phyloP scores from a whole-genome alignment of 495 filamentous ascomycete species.

The Hyaloscypha bicolor region DNA sequence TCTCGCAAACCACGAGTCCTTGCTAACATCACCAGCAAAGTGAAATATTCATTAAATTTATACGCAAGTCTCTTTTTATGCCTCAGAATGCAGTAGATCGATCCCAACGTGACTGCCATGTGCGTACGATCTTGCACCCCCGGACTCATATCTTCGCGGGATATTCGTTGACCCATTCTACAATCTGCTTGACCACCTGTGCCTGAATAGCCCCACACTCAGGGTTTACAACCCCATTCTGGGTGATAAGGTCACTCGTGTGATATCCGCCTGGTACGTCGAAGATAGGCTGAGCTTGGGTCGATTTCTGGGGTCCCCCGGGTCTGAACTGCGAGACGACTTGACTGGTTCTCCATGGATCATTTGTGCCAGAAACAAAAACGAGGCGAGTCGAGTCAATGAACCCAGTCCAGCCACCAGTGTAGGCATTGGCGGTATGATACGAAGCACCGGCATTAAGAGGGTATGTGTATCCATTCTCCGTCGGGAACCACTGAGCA shows the following conservation, averaged over 20 bases:
- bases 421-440: conserved; percentile 15
- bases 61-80: no score
- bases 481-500: conserved; percentile 54
- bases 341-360: conserved; percentile 56
- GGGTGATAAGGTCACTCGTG: conserved; percentile 3
- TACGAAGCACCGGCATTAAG: conserved; percentile 41
- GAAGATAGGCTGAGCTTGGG: conserved; percentile 45
- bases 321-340: conserved; percentile 53
- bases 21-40: no score
- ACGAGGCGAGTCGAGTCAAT: conserved; percentile 45
- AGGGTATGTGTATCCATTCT: conserved; percentile 18
- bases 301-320: conserved; percentile 50
- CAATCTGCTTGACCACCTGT: conserved; percentile 3
- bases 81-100: no score
- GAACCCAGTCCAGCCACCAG: conserved; percentile 53
- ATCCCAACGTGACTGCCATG: no score
- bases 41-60: no score
- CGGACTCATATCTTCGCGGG: not conserved
- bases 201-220: conserved; percentile 13
- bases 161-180: conserved; percentile 4
- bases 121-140: no score
- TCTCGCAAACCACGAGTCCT: no score
- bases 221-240: conserved; percentile 7
- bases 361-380: conserved; percentile 45
- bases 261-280: conserved; percentile 53